Base-by-base conservation (phyloP, 176 grass and related monocot species). In the Musa schizocarpa region DNA sequence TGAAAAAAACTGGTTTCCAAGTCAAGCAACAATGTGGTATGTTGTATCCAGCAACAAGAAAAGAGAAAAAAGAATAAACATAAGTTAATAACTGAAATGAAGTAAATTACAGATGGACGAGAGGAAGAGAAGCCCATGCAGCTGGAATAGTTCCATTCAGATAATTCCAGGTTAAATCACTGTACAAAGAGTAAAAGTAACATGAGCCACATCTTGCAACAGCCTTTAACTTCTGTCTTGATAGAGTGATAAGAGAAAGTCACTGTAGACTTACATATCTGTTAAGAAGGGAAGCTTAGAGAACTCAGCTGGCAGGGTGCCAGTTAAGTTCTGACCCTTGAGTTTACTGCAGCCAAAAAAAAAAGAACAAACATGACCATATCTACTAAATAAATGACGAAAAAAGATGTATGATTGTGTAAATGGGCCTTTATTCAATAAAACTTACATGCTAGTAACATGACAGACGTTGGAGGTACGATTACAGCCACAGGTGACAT, bases 71-170 rank as follows among this genome's bases (percentile, higher is more conserved):
- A 19, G 0, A 69, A 69, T 12, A 66, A 27, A 11, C 34, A 43
- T 43, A 27, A 66, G 1, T 11, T 22, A 68, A 34, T 48, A n/a
- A 68, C 13, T 9, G 25, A 19, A 20, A 43, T 6, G 53, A 49
- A 7, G 25, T 58, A 48, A 59, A 34, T 75, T 75, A 75, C 73
- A 75, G 54, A 27, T 59, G 73, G 22, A 55, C 55, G 11, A 75
- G 73, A 43, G 54, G 73, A 20, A 75, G 73, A 43, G 73, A 75
- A n/a, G 53, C 73, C 73, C 73, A 75, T 9, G 54, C 52, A 29
- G 14, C 24, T 9, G 73, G 73, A 59, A 75, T 75, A 58, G 73
- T 58, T 59, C 73, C 73, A 59, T 21, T 58, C 1, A 75, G 73
- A 59, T 61, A 75, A 9, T 75, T 75, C 23, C 25, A 61, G 7